Conservation (phyloP, 345 rosid species). For the Populus ilicifolia region DNA sequence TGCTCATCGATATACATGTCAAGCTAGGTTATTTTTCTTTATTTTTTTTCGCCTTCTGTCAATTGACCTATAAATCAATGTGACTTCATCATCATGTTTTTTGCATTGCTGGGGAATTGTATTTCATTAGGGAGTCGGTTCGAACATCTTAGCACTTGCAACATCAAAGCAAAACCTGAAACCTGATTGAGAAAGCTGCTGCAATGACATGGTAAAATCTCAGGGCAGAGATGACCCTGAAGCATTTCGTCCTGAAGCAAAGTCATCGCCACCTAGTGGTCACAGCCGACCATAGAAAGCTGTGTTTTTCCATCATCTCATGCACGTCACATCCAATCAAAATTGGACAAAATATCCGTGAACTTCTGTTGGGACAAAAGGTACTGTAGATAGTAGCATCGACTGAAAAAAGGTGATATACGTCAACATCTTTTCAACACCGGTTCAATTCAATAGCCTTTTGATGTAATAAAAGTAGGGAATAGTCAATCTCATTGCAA, state of each 20-base stretch:
- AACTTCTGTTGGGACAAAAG: no score
- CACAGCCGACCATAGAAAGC: not conserved
- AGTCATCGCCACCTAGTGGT: not conserved
- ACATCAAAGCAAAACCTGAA: not conserved
- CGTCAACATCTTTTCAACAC: no score
- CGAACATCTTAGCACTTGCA: not conserved
- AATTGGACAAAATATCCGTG: not conserved
- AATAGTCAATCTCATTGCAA: no score
- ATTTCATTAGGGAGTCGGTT: slow-evolving; percentile 3
- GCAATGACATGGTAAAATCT: not conserved
- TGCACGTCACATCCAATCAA: not conserved
- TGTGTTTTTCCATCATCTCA: not conserved
- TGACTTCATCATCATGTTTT: not conserved
- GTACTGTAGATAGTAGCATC: no score
- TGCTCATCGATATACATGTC: not conserved
- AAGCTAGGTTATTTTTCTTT: no score
- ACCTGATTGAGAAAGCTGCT: not conserved
- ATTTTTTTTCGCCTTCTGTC: not conserved
- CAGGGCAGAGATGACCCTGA: not conserved
- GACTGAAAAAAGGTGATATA: no score
- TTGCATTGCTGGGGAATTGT: not conserved
- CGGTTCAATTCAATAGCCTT: no score
- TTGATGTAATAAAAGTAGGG: no score
- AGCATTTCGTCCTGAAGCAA: not conserved
- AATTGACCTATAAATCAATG: not conserved